Conservation (phyloP, 2,329 filamentous ascomycete genomes). For the Zymoseptoria ardabiliae region DNA sequence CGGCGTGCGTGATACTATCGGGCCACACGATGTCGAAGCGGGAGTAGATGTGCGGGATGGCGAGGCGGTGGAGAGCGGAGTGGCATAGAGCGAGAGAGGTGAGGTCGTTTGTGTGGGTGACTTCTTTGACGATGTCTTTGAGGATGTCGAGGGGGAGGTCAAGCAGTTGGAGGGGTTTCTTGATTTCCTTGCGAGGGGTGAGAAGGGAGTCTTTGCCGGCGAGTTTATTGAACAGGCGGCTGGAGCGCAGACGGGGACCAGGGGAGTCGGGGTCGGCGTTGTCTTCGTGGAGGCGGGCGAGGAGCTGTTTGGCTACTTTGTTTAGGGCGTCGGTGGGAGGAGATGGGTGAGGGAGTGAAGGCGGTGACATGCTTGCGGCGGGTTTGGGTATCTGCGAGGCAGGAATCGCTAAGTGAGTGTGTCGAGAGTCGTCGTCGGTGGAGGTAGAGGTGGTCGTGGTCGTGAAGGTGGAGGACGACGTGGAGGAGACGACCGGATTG, state of each 20-base stretch:
- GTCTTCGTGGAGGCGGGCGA: slow-evolving; percentile 26
- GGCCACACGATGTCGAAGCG: slow-evolving; percentile 87
- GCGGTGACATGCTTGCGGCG: slow-evolving; percentile 13
- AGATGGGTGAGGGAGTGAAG: slow-evolving; percentile 3
- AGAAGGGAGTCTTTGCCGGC: slow-evolving; percentile 36
- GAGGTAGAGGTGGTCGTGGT: not conserved
- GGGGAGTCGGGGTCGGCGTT: slow-evolving; percentile 23
- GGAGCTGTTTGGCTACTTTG: slow-evolving; percentile 24
- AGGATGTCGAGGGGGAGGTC: slow-evolving; percentile 73
- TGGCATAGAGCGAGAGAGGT: slow-evolving; percentile 71
- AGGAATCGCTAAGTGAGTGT: slow-evolving; percentile 22
- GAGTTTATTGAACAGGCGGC: slow-evolving; percentile 42
- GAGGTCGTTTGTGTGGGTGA: slow-evolving; percentile 75
- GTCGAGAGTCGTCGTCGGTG: not conserved
- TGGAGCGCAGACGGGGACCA: slow-evolving; percentile 27
- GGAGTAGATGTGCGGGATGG: slow-evolving; percentile 73
- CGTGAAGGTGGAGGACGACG: not conserved
- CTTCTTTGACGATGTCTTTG: slow-evolving; percentile 71
- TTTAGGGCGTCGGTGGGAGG: slow-evolving; percentile 11
- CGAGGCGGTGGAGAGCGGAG: slow-evolving; percentile 66
- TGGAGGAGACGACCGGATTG: not conserved
- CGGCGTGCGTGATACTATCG: slow-evolving; percentile 56
- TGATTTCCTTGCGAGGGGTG: slow-evolving; percentile 34
- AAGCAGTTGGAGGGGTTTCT: slow-evolving; percentile 56
- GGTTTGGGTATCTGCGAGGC: slow-evolving; percentile 24